Evolutionary conservation across 495 filamentous ascomycete genomes (phyloP).

Genomic region (Neurospora pannonica): DNA sequence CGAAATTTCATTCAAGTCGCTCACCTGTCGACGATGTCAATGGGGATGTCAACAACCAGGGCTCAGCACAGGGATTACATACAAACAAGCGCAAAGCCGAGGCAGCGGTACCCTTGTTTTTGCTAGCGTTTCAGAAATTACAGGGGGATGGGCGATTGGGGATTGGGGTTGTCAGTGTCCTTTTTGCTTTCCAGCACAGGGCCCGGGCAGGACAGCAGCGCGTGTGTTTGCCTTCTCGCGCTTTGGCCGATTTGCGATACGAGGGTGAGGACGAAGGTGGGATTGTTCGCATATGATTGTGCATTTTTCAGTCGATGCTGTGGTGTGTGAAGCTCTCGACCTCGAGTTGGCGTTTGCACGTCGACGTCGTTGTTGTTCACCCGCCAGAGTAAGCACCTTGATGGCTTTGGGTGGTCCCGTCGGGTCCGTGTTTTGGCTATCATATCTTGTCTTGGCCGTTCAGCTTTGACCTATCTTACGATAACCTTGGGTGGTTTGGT

Average conservation of each 20-base stretch:
- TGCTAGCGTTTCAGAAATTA: background rate
- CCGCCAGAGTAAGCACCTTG: background rate
- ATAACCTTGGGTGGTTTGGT: background rate
- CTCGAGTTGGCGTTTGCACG: background rate
- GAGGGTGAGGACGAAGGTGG: background rate
- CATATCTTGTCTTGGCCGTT: background rate
- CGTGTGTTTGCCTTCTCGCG: no score
- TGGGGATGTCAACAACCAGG: background rate
- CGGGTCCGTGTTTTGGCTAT: background rate
- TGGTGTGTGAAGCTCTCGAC: background rate
- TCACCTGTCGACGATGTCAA: background rate
- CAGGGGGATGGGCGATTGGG: background rate
- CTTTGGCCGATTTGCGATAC: background rate
- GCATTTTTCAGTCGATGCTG: background rate
- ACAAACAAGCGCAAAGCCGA: background rate
- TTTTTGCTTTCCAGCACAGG: background rate
- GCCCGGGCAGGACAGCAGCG: background rate
- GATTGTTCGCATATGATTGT: background rate
- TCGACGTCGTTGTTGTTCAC: background rate
- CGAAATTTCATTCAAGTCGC: background rate
- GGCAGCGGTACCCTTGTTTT: background rate
- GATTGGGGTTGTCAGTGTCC: background rate
- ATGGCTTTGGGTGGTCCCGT: background rate
- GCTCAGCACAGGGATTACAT: background rate
- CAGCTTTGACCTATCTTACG: background rate